A percentile compares a stretch with the other conserved stretches of the same genome.
phyloP scores from a whole-genome alignment of 495 filamentous ascomycete genomes.

The Aspergillus funiculosus region DNA sequence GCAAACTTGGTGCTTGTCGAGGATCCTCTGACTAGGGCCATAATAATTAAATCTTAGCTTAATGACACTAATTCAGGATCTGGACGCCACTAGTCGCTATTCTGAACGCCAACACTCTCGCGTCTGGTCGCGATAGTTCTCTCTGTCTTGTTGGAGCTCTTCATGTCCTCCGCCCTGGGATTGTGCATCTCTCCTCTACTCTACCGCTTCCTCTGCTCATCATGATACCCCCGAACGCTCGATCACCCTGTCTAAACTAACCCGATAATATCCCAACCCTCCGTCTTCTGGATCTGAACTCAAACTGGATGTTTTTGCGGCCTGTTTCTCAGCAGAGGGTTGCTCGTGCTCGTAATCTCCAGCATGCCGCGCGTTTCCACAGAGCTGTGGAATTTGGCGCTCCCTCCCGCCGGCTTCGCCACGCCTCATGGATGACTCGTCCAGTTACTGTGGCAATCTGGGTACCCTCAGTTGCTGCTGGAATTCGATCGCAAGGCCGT shows the following conservation, averaged over 20 bases:
- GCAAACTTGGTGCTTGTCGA: too few relatives aligned
- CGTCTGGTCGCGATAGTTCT: too few relatives aligned
- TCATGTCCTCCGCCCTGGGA: background rate
- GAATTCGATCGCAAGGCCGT: conserved; percentile 12
- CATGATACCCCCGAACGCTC: conserved; percentile 3
- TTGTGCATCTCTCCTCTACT: background rate
- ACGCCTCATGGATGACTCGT: conserved; percentile 21
- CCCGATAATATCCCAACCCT: background rate
- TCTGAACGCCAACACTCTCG: too few relatives aligned
- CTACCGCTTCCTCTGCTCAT: background rate
- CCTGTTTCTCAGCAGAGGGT: conserved; percentile 21
- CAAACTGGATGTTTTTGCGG: conserved; percentile 35
- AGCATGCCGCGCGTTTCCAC: conserved; percentile 30
- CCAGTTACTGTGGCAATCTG: conserved; percentile 18
- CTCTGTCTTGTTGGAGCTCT: too few relatives aligned
- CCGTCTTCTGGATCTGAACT: too few relatives aligned
- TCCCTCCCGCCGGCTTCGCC: conserved; percentile 22
- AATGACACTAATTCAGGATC: too few relatives aligned
- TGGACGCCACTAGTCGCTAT: too few relatives aligned
- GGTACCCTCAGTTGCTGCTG: conserved; percentile 11
- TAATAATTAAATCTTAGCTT: too few relatives aligned
- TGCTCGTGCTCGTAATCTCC: conserved; percentile 23
- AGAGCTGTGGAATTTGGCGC: conserved; percentile 23
- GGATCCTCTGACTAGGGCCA: too few relatives aligned
- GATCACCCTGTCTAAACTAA: background rate